Base-by-base conservation (phyloP, 2,329 filamentous ascomycete species). In the Nemania bipapillata region DNA sequence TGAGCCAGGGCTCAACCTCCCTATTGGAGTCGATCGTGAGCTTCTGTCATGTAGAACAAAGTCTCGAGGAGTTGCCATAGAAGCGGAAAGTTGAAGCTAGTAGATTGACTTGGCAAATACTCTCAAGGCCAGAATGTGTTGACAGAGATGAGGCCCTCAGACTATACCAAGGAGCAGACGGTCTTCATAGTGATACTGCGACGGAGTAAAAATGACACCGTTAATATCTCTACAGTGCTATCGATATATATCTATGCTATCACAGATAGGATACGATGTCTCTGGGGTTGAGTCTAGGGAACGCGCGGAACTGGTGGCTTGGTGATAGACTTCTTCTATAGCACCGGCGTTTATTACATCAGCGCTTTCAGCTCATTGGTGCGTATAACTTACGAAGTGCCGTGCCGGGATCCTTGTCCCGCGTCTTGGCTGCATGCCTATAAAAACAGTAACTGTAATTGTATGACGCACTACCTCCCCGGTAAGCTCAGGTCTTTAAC, bases 71-170 rank as follows among this genome's bases (percentile, higher is more conserved):
- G 22, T 63, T 70, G 30, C 55, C 37, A 70, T 72, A 72, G 70
- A 65, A 68, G 70, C 68, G 49, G 65, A 70, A 72, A 70, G 47
- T 63, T 37, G 28, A 24, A 37, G 30, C 20, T 55, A 40, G 47
- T 32, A 42, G 45, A 45, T 24, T 40, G 20, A 28, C 32, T 26
- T 47, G 37, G 49, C 9, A 11, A 22, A 62, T 0, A 28, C 30
- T 24, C 17, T 45, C 20, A 17, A 63, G 45, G 53, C 24, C 26
- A 11, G 61, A 30, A 32, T 57, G 17, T 22, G 17, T 47, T 61
- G 26, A 35, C 66, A 37, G 47, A 66, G 20, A 69, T 47, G 20
- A n/a, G n/a, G n/a, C n/a, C 45, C 28, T 32, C 40, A 17, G 24
- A 58, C n/a, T 20, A 9, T 50, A 32, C 42, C 52, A 52, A 54